Base-by-base conservation (phyloP, 2,329 filamentous ascomycete genomes). In the Alternaria rosae region DNA sequence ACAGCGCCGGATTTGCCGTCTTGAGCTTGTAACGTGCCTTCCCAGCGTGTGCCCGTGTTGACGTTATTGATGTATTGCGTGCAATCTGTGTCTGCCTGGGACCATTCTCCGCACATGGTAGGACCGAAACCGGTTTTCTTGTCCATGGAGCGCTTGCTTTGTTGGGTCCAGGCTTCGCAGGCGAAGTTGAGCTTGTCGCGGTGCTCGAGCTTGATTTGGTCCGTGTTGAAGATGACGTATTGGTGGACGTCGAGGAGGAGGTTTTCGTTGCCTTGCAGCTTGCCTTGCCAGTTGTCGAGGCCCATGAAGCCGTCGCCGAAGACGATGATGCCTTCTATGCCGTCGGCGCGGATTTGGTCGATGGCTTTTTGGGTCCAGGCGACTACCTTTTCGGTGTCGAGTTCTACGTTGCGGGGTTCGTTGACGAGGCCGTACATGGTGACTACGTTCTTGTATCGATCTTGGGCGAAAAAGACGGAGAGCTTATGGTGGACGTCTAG, bases 251-350 rank as follows among this genome's bases (percentile, higher is more conserved):
- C 95, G n/a, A 99, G 88, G 17, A 97, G 87, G 67, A 98, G 84
- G 66, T 89, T 87, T 48, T 90, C 85, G 74, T 91, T 86, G 21
- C 86, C 85, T 69, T 91, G 87, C 69, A 98, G 86, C 77, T 91
- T 86, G 42, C 92, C 92, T 77, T 97, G 89, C 95, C 95, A 99
- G 74, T 96, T 94, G 68, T 86, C 85, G 5, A 98, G 87, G 11
- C 94, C 94, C 81, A 96, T 88, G 84, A 99, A 99, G 23, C 95
- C 95, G 79, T 99, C 95, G 57, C 94, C 94, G 74, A 99, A 95
- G 41, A 96, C 89, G 59, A 98, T 83, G 32, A 90, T 88, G 51
- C 87, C 85, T 35, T 84, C 84, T 69, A 96, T 83, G 30, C 93
- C 92, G 81, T 97, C 97, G 41, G 84, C 84, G 52, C 91, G 91